Conservation (phyloP, 371 early-diverging fungal species). For the Mortierella polycephala region DNA sequence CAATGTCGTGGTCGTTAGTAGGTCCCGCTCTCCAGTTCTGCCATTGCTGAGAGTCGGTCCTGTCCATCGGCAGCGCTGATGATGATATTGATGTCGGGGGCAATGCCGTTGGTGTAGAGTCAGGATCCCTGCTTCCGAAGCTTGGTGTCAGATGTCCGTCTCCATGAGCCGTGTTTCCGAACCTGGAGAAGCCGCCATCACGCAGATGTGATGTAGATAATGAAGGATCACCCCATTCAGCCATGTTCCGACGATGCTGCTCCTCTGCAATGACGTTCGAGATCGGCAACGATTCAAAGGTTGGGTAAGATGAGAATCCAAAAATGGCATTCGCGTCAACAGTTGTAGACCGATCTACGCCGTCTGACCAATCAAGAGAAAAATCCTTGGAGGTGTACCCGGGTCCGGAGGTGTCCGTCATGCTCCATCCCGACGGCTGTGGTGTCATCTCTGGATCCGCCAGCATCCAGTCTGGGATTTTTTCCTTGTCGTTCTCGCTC, state of each 20-base stretch:
- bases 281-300: slow-evolving; percentile 31
- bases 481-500: not conserved
- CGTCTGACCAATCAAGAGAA: slow-evolving; percentile 13
- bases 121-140: slow-evolving; percentile 1
- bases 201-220: not conserved
- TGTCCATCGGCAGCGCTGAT: not conserved
- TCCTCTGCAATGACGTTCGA: slow-evolving; percentile 33
- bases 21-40: slow-evolving; percentile 17
- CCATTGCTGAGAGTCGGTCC: slow-evolving; percentile 9
- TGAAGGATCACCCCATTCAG: not conserved
- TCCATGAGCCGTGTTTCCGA: slow-evolving; percentile 2
- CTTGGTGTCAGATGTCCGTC: not conserved
- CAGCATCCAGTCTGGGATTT: slow-evolving; percentile 39
- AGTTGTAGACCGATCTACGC: slow-evolving; percentile 11
- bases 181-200: slow-evolving; percentile 34
- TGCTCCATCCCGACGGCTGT: slow-evolving; percentile 2
- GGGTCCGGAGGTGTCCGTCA: slow-evolving; percentile 3
- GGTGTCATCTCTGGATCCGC: slow-evolving; percentile 20
- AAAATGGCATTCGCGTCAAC: slow-evolving; percentile 36
- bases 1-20: slow-evolving; percentile 5
- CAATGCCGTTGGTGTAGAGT: not conserved
- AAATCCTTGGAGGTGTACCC: slow-evolving; percentile 12
- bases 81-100: not conserved
- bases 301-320: slow-evolving; percentile 44
- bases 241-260: slow-evolving; percentile 8